phyloP scores from a whole-genome alignment of 805 yeast species.

The Pichia paraexigua region DNA sequence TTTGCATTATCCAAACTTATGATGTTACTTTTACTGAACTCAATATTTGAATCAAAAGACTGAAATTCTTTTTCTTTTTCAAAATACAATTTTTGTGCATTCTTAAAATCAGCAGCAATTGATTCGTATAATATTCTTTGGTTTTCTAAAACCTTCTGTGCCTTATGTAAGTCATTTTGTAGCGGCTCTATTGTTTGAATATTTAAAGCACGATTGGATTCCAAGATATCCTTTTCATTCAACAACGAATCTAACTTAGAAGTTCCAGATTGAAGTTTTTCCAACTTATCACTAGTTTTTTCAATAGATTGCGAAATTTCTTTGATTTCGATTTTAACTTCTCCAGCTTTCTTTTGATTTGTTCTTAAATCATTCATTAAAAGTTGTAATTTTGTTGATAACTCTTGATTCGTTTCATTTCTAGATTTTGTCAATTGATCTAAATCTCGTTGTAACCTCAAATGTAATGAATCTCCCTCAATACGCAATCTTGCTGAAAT shows the following conservation, averaged over 20 bases:
- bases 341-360: conserved; percentile 1
- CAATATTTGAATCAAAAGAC: conserved; percentile 20
- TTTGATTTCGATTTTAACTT: conserved; percentile 1
- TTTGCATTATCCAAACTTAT: neutral
- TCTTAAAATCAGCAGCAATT: conserved; percentile 8
- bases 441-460: conserved; percentile 9
- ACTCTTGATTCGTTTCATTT: conserved; percentile 1
- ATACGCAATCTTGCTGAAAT: conserved; percentile 14
- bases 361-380: conserved; percentile 15
- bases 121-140: conserved; percentile 12
- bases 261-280: conserved; percentile 36
- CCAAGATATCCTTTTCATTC: conserved; percentile 27
- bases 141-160: conserved; percentile 6
- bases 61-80: conserved; percentile 12
- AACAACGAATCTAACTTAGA: conserved; percentile 31
- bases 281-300: conserved; percentile 32
- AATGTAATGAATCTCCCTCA: conserved; percentile 18
- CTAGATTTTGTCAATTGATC: conserved; percentile 7
- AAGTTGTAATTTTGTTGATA: conserved; percentile 8
- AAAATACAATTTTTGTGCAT: conserved; percentile 6
- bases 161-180: conserved; percentile 13
- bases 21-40: conserved; percentile 4
- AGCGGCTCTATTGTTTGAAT: conserved; percentile 17
- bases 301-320: conserved; percentile 20
- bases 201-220: conserved; percentile 23